phyloP scores from a whole-genome alignment of 2,329 filamentous ascomycete genomes.

The Talaromyces atroroseus region DNA sequence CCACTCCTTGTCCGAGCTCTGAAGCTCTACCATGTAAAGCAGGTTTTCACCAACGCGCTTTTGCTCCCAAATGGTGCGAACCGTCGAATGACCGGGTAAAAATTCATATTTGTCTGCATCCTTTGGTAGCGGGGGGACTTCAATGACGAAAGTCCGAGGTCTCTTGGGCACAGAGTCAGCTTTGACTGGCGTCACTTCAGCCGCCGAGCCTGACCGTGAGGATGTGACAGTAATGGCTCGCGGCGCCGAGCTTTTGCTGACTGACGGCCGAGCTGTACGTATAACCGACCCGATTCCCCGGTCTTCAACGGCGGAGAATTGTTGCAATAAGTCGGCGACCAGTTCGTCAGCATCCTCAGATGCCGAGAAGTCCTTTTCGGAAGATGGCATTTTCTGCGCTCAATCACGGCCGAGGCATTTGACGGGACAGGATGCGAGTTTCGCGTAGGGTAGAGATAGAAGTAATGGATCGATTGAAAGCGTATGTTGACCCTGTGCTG shows the following conservation, averaged over 20 bases:
- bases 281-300: not conserved
- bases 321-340: constrained; percentile 18
- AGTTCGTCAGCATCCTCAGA: constrained; percentile 19
- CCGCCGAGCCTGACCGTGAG: not conserved
- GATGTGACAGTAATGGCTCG: not conserved
- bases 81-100: constrained; percentile 35
- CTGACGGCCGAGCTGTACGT: not conserved
- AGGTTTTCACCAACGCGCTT: constrained; percentile 18
- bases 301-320: constrained; percentile 11
- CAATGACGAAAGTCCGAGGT: constrained; percentile 20
- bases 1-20: constrained; percentile 31
- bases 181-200: not conserved
- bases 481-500: not conserved
- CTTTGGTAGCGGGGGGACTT: constrained; percentile 24
- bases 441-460: not conserved
- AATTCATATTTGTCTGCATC: constrained; percentile 33
- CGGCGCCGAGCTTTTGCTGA: not conserved
- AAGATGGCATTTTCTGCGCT: constrained; percentile 1
- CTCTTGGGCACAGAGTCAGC: not conserved
- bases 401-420: not conserved
- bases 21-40: constrained; percentile 29
- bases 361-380: constrained; percentile 2
- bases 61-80: constrained; percentile 27
- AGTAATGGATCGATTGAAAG: not conserved
- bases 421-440: not conserved